phyloP scores from a whole-genome alignment of 1,284 basidiomycete genomes.

The Coriolopsis trogii region DNA sequence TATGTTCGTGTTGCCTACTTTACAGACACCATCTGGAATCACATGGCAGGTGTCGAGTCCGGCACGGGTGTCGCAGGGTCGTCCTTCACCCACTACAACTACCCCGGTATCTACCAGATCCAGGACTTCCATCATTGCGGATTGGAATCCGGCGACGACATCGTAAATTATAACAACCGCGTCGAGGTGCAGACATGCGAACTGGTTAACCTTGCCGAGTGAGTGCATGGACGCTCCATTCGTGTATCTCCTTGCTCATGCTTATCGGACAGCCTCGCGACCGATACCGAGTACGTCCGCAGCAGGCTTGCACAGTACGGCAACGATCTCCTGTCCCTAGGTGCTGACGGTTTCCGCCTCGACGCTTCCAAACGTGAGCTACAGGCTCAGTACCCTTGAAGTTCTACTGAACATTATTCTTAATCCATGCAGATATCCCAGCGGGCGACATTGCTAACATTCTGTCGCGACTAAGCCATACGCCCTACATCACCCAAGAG shows the following conservation, averaged over 20 bases:
- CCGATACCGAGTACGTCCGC: slow-evolving; percentile 63
- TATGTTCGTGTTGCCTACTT: background rate
- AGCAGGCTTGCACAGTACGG: slow-evolving; percentile 54
- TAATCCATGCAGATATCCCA: slow-evolving; percentile 50
- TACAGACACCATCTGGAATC: slow-evolving; percentile 65
- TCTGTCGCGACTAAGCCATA: slow-evolving; percentile 41
- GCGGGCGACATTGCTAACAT: slow-evolving; percentile 58
- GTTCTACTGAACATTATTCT: too few relatives aligned
- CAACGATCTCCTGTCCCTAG: slow-evolving; percentile 64
- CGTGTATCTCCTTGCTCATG: background rate
- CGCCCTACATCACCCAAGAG: slow-evolving; percentile 62
- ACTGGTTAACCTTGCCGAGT: slow-evolving; percentile 61
- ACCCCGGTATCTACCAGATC: slow-evolving; percentile 56
- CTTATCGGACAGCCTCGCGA: slow-evolving; percentile 47
- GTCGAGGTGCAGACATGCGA: slow-evolving; percentile 65
- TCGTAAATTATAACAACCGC: slow-evolving; percentile 55
- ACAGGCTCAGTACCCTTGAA: too few relatives aligned
- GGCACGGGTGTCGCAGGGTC: slow-evolving; percentile 54
- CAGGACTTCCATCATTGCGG: slow-evolving; percentile 71
- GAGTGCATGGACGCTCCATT: slow-evolving; percentile 21
- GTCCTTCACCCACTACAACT: slow-evolving; percentile 58
- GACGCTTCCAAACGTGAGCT: slow-evolving; percentile 68
- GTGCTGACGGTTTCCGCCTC: slow-evolving; percentile 64
- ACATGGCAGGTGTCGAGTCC: slow-evolving; percentile 54
- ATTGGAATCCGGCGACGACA: slow-evolving; percentile 52